A percentile compares a stretch with the other conserved stretches of the same genome.
phyloP scores from a whole-genome alignment of 495 filamentous ascomycete species.

The Penicillium paxilli region DNA sequence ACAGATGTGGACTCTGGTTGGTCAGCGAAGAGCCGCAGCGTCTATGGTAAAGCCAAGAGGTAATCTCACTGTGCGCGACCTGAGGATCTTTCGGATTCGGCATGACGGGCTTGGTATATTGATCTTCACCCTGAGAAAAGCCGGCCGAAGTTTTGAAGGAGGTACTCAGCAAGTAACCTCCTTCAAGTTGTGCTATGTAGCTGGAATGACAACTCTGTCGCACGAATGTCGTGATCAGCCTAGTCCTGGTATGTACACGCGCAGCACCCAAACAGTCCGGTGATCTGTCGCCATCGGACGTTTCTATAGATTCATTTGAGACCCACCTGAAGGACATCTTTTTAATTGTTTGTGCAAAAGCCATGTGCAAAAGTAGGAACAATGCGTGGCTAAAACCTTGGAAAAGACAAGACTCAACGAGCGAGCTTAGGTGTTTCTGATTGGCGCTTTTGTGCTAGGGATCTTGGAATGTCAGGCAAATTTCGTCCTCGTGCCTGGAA shows the following conservation, averaged over 20 bases:
- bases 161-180: too few species aligned
- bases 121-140: too few species aligned
- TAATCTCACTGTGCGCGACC: not conserved
- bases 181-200: not conserved
- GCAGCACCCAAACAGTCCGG: not conserved
- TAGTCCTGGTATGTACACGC: not conserved
- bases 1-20: not conserved
- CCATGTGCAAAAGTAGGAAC: not conserved
- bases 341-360: too few species aligned
- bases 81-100: slow-evolving; percentile 2
- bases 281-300: not conserved
- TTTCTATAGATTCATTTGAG: not conserved
- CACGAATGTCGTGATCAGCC: slow-evolving; percentile 12
- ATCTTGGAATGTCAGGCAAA: too few species aligned
- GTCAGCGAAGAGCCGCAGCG: not conserved
- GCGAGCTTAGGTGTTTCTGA: not conserved
- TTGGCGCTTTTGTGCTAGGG: too few species aligned
- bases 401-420: too few species aligned
- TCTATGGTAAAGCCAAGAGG: not conserved
- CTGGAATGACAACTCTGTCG: slow-evolving; percentile 10
- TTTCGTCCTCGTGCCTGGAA: too few species aligned
- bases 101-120: not conserved
- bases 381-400: not conserved
- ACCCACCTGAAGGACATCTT: not conserved
- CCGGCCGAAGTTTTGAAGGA: too few species aligned